A percentile compares a stretch with the other conserved stretches of the same genome.
Evolutionary conservation across 306 rosid genomes (phyloP).

Genomic region (Vachellia collinsii): DNA sequence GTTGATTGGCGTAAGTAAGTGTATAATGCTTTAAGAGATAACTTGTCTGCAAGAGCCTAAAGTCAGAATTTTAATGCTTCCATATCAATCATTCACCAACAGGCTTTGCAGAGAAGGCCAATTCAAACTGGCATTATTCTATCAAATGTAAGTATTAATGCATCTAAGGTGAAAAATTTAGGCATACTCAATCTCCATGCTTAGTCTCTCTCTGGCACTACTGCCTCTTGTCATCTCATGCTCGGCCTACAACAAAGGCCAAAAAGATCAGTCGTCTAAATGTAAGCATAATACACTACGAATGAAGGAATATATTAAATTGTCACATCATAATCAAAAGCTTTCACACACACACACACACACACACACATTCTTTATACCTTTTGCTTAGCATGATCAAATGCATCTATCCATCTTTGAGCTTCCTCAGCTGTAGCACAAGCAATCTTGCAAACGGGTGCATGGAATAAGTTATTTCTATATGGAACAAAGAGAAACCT

Average conservation of each 20-base stretch:
- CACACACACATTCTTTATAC: conserved; percentile 41
- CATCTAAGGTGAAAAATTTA: conserved; percentile 30
- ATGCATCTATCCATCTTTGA: conserved; percentile 86
- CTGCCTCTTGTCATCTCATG: conserved; percentile 61
- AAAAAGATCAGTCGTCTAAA: conserved; percentile 29
- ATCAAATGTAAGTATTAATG: conserved; percentile 9
- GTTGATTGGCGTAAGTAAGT: not conserved
- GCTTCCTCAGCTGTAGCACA: conserved; percentile 77
- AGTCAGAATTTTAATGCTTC: not conserved
- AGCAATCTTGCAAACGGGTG: conserved; percentile 63
- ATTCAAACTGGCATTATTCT: conserved; percentile 22
- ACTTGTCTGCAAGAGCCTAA: not conserved
- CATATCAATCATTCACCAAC: not conserved
- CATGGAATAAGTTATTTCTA: conserved; percentile 34
- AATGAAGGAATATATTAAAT: conserved; percentile 4
- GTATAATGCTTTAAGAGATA: not conserved
- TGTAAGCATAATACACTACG: conserved; percentile 24
- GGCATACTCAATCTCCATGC: conserved; percentile 71
- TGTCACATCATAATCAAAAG: conserved; percentile 1
- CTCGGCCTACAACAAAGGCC: conserved; percentile 68
- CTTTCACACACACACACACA: not conserved
- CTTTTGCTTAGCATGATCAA: conserved; percentile 92
- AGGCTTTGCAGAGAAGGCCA: not conserved
- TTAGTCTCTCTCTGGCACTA: conserved; percentile 65
- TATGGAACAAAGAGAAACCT: conserved; percentile 6